A percentile compares a stretch with the other conserved stretches of the same genome.
These are phyloP conservation scores for Alloteropsis semialata DNA, from an alignment of 176 grass and related monocot genomes.

Conservation along the genomic window DNA sequence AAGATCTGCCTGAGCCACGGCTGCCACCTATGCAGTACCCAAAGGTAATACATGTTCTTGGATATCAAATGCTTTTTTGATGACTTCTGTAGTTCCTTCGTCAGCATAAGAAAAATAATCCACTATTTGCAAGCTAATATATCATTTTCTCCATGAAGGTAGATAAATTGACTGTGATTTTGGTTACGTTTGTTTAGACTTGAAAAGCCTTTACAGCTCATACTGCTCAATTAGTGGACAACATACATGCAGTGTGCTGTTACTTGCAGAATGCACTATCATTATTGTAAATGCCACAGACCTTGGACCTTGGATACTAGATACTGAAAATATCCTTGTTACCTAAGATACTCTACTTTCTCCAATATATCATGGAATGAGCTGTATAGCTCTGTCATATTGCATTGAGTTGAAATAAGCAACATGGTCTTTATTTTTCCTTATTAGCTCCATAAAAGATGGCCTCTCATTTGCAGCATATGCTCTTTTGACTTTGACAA, in stretches of 20 bases:
- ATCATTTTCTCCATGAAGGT: not conserved
- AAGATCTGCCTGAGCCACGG: conserved; percentile 67
- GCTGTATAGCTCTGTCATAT: not conserved
- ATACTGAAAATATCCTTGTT: not conserved
- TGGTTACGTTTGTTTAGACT: not conserved
- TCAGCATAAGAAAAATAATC: not conserved
- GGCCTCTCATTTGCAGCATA: not conserved
- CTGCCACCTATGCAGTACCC: conserved; percentile 92
- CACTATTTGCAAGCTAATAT: not conserved
- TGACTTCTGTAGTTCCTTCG: not conserved
- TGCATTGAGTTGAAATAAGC: not conserved
- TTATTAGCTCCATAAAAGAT: not conserved
- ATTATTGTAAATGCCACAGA: not conserved
- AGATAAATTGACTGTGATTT: not conserved
- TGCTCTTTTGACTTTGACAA: not conserved
- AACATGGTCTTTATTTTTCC: not conserved
- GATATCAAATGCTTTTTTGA: conserved; percentile 9
- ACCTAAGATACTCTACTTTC: not conserved
- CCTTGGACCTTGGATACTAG: not conserved
- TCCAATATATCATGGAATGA: not conserved
- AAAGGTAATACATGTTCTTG: conserved; percentile 41
- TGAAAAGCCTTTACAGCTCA: not conserved
- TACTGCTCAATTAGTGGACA: not conserved
- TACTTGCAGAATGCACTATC: not conserved
- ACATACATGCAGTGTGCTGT: not conserved